These are phyloP conservation scores for Polyporus tsugae DNA, from an alignment of 1,284 basidiomycete genomes.

Conservation along the genomic window DNA sequence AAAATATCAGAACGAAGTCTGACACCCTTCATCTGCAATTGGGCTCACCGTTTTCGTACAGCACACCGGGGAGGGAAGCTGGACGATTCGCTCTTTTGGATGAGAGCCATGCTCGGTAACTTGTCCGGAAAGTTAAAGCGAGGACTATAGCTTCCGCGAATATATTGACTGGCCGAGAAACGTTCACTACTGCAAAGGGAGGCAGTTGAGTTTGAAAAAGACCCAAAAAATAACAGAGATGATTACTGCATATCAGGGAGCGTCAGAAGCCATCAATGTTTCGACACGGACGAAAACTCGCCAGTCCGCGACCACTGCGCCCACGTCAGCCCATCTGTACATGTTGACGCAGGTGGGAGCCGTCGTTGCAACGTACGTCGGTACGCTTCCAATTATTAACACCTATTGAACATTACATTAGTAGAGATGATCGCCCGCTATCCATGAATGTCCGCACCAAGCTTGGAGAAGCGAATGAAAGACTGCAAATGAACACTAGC, in stretches of 20 bases:
- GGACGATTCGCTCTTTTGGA: not conserved
- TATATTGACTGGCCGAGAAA: too few relatives aligned
- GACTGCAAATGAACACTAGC: not conserved
- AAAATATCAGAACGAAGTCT: not conserved
- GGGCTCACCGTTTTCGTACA: not conserved
- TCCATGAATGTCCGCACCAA: not conserved
- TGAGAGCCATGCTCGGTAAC: too few relatives aligned
- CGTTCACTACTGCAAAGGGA: too few relatives aligned
- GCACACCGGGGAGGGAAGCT: not conserved
- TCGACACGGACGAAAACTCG: too few relatives aligned
- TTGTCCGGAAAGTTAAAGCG: too few relatives aligned
- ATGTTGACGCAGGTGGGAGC: not conserved
- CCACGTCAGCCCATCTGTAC: too few relatives aligned
- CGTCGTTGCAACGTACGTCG: not conserved
- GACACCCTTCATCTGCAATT: not conserved
- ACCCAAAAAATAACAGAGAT: too few relatives aligned
- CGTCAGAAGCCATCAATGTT: too few relatives aligned
- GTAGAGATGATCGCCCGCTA: not conserved
- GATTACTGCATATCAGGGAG: too few relatives aligned
- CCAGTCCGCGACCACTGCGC: too few relatives aligned
- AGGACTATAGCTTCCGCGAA: too few relatives aligned
- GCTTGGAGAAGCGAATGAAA: not conserved
- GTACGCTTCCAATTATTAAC: not conserved
- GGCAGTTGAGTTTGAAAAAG: too few relatives aligned
- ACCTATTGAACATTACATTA: not conserved